Evolutionary conservation across 2,329 filamentous ascomycete species (phyloP).

Genomic region (Gremmenia infestans): DNA sequence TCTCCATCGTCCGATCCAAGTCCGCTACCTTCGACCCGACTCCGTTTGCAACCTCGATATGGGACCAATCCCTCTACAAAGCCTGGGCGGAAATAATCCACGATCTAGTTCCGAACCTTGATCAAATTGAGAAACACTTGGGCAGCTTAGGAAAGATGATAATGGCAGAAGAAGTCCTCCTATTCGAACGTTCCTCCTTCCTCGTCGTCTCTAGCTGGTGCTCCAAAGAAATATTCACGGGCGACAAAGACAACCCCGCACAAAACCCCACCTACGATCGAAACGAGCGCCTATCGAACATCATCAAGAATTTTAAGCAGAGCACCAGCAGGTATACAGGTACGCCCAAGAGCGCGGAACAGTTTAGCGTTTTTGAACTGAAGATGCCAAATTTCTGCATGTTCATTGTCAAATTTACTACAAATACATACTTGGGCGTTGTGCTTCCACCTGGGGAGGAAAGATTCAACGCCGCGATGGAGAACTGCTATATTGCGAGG

Average conservation of each 20-base stretch:
- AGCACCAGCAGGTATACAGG: slow-evolving; percentile 69
- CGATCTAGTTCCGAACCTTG: slow-evolving; percentile 90
- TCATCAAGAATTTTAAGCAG: slow-evolving; percentile 98
- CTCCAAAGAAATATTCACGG: slow-evolving; percentile 35
- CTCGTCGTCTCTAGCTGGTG: slow-evolving; percentile 93
- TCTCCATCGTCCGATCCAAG: slow-evolving; percentile 69
- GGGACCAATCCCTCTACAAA: slow-evolving; percentile 97
- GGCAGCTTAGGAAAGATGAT: slow-evolving; percentile 77
- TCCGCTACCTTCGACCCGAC: slow-evolving; percentile 72
- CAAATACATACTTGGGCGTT: slow-evolving; percentile 94
- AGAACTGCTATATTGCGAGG: slow-evolving; percentile 84
- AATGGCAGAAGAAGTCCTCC: slow-evolving; percentile 85
- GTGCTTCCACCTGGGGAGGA: slow-evolving; percentile 88
- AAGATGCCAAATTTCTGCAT: slow-evolving; percentile 81
- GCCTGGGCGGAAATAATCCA: slow-evolving; percentile 98
- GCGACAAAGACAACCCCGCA: slow-evolving; percentile 29
- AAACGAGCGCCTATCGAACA: slow-evolving; percentile 92
- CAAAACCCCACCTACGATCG: slow-evolving; percentile 87
- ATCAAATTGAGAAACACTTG: slow-evolving; percentile 82
- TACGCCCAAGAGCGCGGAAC: slow-evolving; percentile 74
- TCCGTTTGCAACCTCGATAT: slow-evolving; percentile 93
- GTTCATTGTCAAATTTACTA: slow-evolving; percentile 92
- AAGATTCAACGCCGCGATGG: slow-evolving; percentile 81
- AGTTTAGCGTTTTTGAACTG: slow-evolving; percentile 76
- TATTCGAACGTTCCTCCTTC: slow-evolving; percentile 95